These are phyloP conservation scores for Penicillium verhagenii DNA, from an alignment of 495 filamentous ascomycete species.

Conservation along the genomic window DNA sequence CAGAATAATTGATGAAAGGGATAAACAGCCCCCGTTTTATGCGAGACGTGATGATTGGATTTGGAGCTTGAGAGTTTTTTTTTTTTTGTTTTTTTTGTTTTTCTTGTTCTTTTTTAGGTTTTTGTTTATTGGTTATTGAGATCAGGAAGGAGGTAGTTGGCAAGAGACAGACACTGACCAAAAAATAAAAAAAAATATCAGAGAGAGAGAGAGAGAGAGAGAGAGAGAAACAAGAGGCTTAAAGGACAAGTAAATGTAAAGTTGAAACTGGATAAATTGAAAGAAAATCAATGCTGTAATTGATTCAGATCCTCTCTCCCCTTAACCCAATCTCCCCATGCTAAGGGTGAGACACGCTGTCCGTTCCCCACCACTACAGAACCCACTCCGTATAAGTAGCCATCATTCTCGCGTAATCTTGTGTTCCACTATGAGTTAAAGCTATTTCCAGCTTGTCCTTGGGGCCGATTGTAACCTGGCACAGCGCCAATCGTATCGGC, in stretches of 20 bases:
- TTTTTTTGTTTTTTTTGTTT: background rate
- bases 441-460: conserved; percentile 1
- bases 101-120: background rate
- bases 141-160: background rate
- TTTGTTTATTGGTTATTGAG: background rate
- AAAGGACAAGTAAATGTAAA: no score
- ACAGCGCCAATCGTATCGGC: conserved; percentile 17
- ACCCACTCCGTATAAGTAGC: conserved; percentile 4
- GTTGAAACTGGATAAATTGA: no score
- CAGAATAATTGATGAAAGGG: conserved; percentile 16
- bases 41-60: background rate
- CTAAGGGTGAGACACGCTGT: conserved; percentile 14
- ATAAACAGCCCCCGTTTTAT: background rate
- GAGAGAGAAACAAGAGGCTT: background rate
- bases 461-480: conserved; percentile 19
- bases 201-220: background rate
- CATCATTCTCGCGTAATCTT: conserved; percentile 26
- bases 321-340: conserved; percentile 6
- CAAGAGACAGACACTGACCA: background rate
- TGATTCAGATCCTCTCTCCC: conserved; percentile 3
- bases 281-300: background rate
- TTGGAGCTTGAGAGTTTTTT: background rate
- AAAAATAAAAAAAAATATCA: background rate
- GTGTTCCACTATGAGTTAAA: conserved; percentile 6
- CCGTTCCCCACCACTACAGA: conserved; percentile 5